Evolutionary conservation across 1,284 basidiomycete species (phyloP).

Genomic region (Irpex lacteus): DNA sequence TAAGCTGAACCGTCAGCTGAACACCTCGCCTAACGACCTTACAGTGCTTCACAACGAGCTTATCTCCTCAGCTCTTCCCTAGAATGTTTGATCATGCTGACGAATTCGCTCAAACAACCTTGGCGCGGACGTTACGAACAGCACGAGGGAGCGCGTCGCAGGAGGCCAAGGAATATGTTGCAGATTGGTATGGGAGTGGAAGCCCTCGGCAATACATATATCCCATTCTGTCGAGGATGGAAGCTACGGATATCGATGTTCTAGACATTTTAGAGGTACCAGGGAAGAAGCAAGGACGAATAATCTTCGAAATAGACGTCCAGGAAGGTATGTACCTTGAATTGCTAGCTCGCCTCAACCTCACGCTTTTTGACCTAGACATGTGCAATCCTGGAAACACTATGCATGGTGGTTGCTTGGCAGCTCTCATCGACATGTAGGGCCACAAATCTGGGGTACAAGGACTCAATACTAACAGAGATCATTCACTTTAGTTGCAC

Average conservation of each 20-base stretch:
- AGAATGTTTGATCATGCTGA: background rate
- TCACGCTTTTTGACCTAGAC: slow-evolving; percentile 30
- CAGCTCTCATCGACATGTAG: slow-evolving; percentile 49
- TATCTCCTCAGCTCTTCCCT: background rate
- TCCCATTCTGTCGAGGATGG: slow-evolving; percentile 7
- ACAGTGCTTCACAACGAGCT: background rate
- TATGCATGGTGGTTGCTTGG: slow-evolving; percentile 52
- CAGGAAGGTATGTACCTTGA: slow-evolving; percentile 11
- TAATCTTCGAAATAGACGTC: slow-evolving; percentile 20
- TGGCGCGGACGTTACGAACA: background rate
- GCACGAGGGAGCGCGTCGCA: background rate
- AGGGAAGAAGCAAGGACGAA: slow-evolving; percentile 16
- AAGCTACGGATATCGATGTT: slow-evolving; percentile 14
- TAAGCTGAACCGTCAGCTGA: too few species aligned
- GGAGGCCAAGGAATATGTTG: background rate
- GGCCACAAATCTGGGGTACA: slow-evolving; percentile 11
- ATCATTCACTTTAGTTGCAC: slow-evolving; percentile 3
- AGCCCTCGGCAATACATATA: background rate
- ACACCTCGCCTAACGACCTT: too few species aligned
- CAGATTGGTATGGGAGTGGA: background rate
- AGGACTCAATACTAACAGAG: background rate
- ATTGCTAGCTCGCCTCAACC: background rate
- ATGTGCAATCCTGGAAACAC: slow-evolving; percentile 46
- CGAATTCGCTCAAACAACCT: background rate
- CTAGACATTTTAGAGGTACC: slow-evolving; percentile 16